These are phyloP conservation scores for Monosporascus sp. DNA, from an alignment of 2,329 filamentous ascomycete genomes.

Conservation along the genomic window DNA sequence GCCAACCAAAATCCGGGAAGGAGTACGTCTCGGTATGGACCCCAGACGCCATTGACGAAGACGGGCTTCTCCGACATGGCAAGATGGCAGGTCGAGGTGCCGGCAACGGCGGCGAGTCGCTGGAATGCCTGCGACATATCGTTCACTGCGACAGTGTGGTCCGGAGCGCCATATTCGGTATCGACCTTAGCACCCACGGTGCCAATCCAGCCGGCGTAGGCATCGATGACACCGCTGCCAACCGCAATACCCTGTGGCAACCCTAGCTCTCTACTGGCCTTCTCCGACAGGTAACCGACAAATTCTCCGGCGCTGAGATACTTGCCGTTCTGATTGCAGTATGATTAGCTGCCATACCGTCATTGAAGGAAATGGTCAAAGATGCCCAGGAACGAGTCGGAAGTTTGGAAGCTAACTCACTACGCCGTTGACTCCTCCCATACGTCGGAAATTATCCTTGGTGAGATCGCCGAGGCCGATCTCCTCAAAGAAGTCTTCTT, in stretches of 20 bases:
- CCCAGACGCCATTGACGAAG: conserved; percentile 95
- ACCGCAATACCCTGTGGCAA: conserved; percentile 84
- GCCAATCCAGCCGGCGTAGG: conserved; percentile 97
- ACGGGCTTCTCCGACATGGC: conserved; percentile 92
- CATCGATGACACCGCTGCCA: conserved; percentile 94
- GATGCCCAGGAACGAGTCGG: background rate
- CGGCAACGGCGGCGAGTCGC: conserved; percentile 87
- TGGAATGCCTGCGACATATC: conserved; percentile 91
- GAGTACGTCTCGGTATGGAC: conserved; percentile 90
- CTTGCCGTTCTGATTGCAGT: conserved; percentile 68
- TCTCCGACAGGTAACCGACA: conserved; percentile 78
- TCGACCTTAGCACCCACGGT: conserved; percentile 96
- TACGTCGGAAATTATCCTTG: conserved; percentile 83
- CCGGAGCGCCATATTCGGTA: conserved; percentile 62
- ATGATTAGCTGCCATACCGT: conserved; percentile 8
- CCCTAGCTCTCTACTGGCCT: conserved; percentile 77
- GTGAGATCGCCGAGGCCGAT: conserved; percentile 84
- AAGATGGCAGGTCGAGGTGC: conserved; percentile 94
- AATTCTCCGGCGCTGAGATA: conserved; percentile 91
- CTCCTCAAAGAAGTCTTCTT: conserved; percentile 82
- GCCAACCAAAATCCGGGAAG: conserved; percentile 94
- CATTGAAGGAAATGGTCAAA: conserved; percentile 5
- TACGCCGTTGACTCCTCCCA: conserved; percentile 92
- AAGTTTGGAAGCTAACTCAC: conserved; percentile 56
- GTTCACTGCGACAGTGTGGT: conserved; percentile 65